Evolutionary conservation across 2,329 filamentous ascomycete species (phyloP), one percentile per base, ranked within the genome.

Genomic region (Colletotrichum acutatum): DNA sequence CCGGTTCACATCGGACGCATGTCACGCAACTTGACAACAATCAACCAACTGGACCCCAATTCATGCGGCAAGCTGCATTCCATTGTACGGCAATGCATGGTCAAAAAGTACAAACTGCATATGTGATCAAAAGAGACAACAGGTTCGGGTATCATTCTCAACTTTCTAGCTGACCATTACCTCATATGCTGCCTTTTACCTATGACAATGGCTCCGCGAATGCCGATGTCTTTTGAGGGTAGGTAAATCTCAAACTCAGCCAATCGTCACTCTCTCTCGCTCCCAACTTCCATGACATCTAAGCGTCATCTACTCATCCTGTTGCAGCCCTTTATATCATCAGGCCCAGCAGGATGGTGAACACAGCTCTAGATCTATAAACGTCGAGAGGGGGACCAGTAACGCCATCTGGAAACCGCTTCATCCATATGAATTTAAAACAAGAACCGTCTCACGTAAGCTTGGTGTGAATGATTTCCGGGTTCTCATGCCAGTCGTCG

Each of bases 401-500:
- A 62, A 66, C 56, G 16, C 24, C 28, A 22, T 59, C 42, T 65
- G 32, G 30, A 37, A 53, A 32, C 53, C 46, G 49, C 54, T 60
- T 57, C 64, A 30, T 52, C 46, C 22, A 19, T 71, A 63, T 60
- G 56, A 66, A 56, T 42, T 7, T 19, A 46, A 63, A 64, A 58
- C 30, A 71, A 14, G 54, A 34, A 42, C 37, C 71, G 34, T 69
- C 58, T 84, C 88, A 98, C 79, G 95, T 95, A 84, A 98, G 98
- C 85, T 98, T 98, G 80, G 95, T 97, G 85, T 98, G 96, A 81
- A 99, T 98, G 79, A 99, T 97, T 81, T 99, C 96, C 22, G 97
- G 97, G 82, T 99, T 98, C 89, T 99, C 97, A 83, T 99, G 97
- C 97, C 97, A 99, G 87, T 99, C 97, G 81, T 98, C 97, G 81